Base-by-base conservation (phyloP, 2,329 filamentous ascomycete genomes). In the Venturiaceae sp. region DNA sequence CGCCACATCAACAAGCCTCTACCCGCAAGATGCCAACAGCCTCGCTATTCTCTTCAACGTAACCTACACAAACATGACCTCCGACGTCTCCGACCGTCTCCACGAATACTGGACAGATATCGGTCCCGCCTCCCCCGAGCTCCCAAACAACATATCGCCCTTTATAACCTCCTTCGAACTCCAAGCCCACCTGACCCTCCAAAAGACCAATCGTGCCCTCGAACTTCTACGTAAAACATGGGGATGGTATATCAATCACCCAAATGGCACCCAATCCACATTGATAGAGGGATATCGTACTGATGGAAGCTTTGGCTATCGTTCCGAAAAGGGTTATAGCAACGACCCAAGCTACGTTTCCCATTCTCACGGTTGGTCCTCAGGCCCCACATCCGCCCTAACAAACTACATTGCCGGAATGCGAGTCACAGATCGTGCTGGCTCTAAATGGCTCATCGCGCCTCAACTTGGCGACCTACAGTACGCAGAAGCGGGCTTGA, bases 151-250 rank as follows among this genome's bases (percentile, higher is more conserved):
- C 62, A 74, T 85, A 34, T 80, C 78, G 1, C 79, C 80, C 0
- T 85, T 84, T 66, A 79, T 83, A 56, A 78, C 78, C 8, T 80
- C 77, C 14, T 79, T 84, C 62, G 83, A 86, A 64, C 73, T 85
- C 28, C 78, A 81, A 65, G 82, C 75, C 1, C 83, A 84, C 63
- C 70, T 84, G 5, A 67, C 71, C 0, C 75, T 75, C 0, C 72
- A 75, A 0, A 72, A 76, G 59, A 66, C 81, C 1, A 66, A 69
- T 7, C 77, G 82, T 36, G 81, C 82, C 0, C 69, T 86, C 0
- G 73, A 80, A 11, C 74, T 85, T 16, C 79, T 85, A 33, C 77
- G 81, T 5, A 70, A 71, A 8, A 75, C 73, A 53, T 85, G 83
- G 83, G 83, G 82, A 11, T 83, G 80, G 80, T 84, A 84, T 63